phyloP scores from a whole-genome alignment of 495 filamentous ascomycete species.

The Pseudotulostoma volvatum region DNA sequence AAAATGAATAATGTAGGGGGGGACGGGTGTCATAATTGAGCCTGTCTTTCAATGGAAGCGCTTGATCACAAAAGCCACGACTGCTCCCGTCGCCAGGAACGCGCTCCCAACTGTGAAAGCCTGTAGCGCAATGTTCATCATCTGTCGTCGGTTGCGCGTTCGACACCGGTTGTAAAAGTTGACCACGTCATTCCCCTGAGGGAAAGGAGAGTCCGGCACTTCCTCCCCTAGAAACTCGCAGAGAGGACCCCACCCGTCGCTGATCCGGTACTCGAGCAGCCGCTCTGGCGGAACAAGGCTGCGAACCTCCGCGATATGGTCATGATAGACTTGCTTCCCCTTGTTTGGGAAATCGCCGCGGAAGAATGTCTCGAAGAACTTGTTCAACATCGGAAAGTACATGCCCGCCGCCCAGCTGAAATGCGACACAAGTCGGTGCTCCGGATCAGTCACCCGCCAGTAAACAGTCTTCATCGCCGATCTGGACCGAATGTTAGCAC shows the following conservation, averaged over 20 bases:
- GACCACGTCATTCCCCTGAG: slow-evolving; percentile 33
- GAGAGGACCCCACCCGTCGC: slow-evolving; percentile 50
- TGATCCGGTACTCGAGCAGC: slow-evolving; percentile 48
- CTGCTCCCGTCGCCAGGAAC: slow-evolving; percentile 25
- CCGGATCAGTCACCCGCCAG: slow-evolving; percentile 39
- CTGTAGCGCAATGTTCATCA: slow-evolving; percentile 41
- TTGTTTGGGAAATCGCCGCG: slow-evolving; percentile 33
- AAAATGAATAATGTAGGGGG: too few species aligned
- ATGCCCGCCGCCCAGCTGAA: slow-evolving; percentile 40
- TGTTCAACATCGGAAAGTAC: slow-evolving; percentile 44
- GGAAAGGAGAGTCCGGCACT: slow-evolving; percentile 34
- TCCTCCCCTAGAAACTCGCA: slow-evolving; percentile 48
- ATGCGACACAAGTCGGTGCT: slow-evolving; percentile 34
- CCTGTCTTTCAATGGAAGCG: slow-evolving; percentile 18
- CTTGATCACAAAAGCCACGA: slow-evolving; percentile 26
- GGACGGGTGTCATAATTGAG: too few species aligned
- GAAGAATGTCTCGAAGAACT: slow-evolving; percentile 42
- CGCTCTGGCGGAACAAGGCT: slow-evolving; percentile 28
- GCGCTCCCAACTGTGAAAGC: slow-evolving; percentile 33
- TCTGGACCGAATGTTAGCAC: slow-evolving; percentile 8
- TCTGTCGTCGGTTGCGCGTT: slow-evolving; percentile 42
- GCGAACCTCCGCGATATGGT: slow-evolving; percentile 30
- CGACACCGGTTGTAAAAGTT: slow-evolving; percentile 44
- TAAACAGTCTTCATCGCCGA: slow-evolving; percentile 36
- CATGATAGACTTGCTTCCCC: slow-evolving; percentile 35